phyloP scores from a whole-genome alignment of 805 yeast genomes.

The Metahyphopichia silvanorum region DNA sequence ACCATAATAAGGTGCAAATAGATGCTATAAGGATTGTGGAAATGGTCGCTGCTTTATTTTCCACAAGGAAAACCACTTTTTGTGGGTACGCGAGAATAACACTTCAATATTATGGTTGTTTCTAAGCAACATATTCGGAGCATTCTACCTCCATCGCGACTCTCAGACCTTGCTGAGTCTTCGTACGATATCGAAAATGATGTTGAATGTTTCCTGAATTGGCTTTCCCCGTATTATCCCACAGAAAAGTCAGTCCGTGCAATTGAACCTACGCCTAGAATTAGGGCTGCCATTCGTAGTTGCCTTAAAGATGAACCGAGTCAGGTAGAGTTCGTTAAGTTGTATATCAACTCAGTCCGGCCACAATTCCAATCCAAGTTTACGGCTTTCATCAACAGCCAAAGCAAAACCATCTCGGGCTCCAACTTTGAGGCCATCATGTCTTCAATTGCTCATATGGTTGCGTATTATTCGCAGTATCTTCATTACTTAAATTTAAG shows the following conservation, averaged over 20 bases:
- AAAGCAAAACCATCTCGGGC: not conserved
- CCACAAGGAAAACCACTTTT: no score
- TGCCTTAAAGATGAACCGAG: constrained; percentile 31
- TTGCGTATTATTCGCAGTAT: constrained; percentile 20
- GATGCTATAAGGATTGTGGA: no score
- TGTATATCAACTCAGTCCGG: constrained; percentile 30
- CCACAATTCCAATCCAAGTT: not conserved
- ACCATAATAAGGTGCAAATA: constrained; percentile 1
- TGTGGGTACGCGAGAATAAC: no score
- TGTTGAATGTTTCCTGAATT: constrained; percentile 26
- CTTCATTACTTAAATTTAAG: constrained; percentile 20
- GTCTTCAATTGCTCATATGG: constrained; percentile 14
- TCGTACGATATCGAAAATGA: constrained; percentile 35
- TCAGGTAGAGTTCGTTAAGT: constrained; percentile 30
- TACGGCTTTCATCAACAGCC: not conserved
- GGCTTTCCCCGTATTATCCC: constrained; percentile 31
- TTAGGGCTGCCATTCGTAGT: constrained; percentile 33
- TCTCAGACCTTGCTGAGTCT: no score
- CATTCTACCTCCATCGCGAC: no score
- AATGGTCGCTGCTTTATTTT: no score
- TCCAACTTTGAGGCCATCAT: constrained; percentile 7
- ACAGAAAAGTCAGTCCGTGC: not conserved
- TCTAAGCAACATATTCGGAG: no score
- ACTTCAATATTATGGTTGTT: no score
- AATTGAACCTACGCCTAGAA: constrained; percentile 28